Evolutionary conservation across 768 basidiomycete species (phyloP), one percentile per base, ranked within the genome.

Genomic region (Tephrocybe sp.): DNA sequence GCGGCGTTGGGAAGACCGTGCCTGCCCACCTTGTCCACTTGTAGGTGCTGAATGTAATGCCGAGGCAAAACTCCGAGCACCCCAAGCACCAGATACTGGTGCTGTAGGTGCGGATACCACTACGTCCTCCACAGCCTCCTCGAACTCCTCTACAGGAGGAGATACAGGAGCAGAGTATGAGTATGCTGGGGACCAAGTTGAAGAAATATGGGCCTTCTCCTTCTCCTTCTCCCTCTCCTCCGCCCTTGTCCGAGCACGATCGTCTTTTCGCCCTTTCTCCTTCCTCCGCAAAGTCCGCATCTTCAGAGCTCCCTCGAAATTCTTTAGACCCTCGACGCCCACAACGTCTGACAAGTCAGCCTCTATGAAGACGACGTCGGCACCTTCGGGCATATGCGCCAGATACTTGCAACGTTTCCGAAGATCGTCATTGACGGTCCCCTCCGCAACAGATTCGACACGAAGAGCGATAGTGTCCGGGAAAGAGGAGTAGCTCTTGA

Each of bases 381-480:
- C 86, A 38, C 91, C 86, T 51, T 92, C 86, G 1, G 95, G 91
- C 59, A 98, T 77, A 68, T 98, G 95, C 3, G 84, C 84, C 55
- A 99, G 86, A 67, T 98, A 98, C 65, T 95, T 96, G 76, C 93
- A 98, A 26, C 95, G 86, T 68, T 93, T 90, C 42, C 95, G 85
- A 23, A 99, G 75, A 54, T 97, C 94, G 54, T 95, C 94, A 66
- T 96, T 91, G 58, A 99, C 87, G 0, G 88, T 82, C 38, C 89
- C 82, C 65, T 90, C 86, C 2, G 81, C 76, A 20, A 80, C 75
- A 12, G 84, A 84, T 59, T 93, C 90, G 24, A 97, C 86, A n/a
- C 82, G 79, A 26, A 97, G 78, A 4, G 79, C 77, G 58, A 99
- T 88, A 14, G 76, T 76, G 61, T 91, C 84, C 0, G 96, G 96